These are phyloP conservation scores for Gremmenia infestans DNA, from an alignment of 2,329 filamentous ascomycete species.

Conservation along the genomic window DNA sequence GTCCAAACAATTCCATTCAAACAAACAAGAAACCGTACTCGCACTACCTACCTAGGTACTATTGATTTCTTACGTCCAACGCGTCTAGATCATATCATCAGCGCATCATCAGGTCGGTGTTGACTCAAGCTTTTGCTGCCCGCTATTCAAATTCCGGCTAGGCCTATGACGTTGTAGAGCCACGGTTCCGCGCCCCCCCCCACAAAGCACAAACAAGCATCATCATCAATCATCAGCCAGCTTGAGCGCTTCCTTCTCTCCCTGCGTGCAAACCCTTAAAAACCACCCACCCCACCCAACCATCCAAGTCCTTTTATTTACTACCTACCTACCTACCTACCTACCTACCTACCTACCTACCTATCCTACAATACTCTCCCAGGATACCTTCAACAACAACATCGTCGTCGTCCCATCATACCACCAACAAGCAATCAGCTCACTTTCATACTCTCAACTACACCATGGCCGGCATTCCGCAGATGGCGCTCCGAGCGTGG, in stretches of 20 bases:
- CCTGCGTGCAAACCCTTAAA: neutral
- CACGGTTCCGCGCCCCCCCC: neutral
- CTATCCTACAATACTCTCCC: too few relatives aligned
- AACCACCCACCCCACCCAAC: neutral
- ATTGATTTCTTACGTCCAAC: neutral
- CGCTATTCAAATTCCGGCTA: neutral
- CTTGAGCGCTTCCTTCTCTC: neutral
- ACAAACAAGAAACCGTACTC: neutral
- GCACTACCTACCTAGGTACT: too few relatives aligned
- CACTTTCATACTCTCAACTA: neutral
- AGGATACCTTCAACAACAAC: neutral
- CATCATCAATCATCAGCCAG: neutral
- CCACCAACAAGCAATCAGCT: neutral
- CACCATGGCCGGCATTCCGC: constrained; percentile 20
- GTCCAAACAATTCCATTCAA: neutral
- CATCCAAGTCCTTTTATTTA: neutral
- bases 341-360: too few relatives aligned
- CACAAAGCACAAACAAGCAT: neutral
- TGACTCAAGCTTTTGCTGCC: neutral
- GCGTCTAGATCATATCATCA: neutral
- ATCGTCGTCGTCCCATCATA: neutral
- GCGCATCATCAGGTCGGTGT: neutral
- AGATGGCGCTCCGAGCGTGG: constrained; percentile 21
- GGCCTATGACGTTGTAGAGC: neutral
- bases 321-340: too few relatives aligned